These are phyloP conservation scores for Lepidium africanum DNA, from an alignment of 345 rosid genomes.

Conservation along the genomic window DNA sequence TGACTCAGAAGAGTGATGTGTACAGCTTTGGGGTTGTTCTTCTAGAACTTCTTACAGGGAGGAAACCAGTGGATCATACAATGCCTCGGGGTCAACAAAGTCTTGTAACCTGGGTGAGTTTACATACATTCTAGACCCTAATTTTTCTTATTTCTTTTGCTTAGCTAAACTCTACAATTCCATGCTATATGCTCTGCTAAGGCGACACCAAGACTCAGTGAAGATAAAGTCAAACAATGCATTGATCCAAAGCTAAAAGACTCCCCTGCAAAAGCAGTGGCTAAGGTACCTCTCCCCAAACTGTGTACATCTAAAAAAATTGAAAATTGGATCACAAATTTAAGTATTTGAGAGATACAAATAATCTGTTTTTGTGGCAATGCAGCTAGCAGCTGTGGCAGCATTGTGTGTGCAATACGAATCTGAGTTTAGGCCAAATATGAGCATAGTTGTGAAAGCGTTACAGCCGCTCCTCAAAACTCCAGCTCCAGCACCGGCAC, in stretches of 20 bases:
- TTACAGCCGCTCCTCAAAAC: conserved; percentile 69
- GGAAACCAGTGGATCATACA: conserved; percentile 34
- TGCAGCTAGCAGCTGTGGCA: conserved; percentile 91
- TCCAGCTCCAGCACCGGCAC: conserved; percentile 32
- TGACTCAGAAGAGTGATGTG: conserved; percentile 38
- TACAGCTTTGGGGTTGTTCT: conserved; percentile 35
- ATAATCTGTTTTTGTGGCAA: not conserved
- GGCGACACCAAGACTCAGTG: conserved; percentile 98
- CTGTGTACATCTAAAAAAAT: not conserved
- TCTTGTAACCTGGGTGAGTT: conserved; percentile 37
- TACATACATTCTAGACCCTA: not conserved
- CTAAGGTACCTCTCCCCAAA: conserved; percentile 49
- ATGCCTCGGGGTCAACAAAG: conserved; percentile 37
- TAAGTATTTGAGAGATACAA: not conserved
- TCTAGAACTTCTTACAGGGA: conserved; percentile 31
- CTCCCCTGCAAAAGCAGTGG: conserved; percentile 94
- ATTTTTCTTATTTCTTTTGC: too few relatives aligned
- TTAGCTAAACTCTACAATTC: not conserved
- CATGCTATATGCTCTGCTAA: conserved; percentile 20
- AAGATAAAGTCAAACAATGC: conserved; percentile 95
- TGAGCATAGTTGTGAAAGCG: conserved; percentile 96
- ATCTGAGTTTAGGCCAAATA: conserved; percentile 87
- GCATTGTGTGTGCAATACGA: conserved; percentile 90
- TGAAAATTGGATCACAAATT: not conserved
- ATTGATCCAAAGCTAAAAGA: conserved; percentile 95